Evolutionary conservation across 2,329 filamentous ascomycete species (phyloP).

Genomic region (Exophiala mesophila): DNA sequence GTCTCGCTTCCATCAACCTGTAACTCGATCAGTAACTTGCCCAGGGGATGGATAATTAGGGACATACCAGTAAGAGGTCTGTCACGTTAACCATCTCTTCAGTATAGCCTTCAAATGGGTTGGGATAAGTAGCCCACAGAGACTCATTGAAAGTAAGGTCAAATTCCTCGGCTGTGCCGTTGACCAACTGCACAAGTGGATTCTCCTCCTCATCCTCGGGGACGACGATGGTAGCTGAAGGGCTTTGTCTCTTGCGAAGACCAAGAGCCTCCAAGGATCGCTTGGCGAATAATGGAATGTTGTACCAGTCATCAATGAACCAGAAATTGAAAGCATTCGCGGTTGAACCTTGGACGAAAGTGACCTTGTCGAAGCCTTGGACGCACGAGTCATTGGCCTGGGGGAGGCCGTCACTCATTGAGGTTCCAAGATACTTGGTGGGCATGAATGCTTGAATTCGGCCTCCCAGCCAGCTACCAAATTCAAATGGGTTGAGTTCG

Average conservation of each 20-base stretch:
- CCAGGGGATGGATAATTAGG: background rate
- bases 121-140: slow-evolving; percentile 14
- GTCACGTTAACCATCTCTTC: slow-evolving; percentile 3
- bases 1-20: slow-evolving; percentile 34
- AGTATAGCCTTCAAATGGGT: slow-evolving; percentile 17
- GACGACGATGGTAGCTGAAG: slow-evolving; percentile 2
- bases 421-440: slow-evolving; percentile 13
- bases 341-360: slow-evolving; percentile 11
- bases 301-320: slow-evolving; percentile 14
- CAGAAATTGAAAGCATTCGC: slow-evolving; percentile 13
- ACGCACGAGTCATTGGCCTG: slow-evolving; percentile 7
- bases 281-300: slow-evolving; percentile 14
- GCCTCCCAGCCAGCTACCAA: slow-evolving; percentile 16
- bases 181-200: slow-evolving; percentile 7
- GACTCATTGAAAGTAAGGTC: slow-evolving; percentile 9
- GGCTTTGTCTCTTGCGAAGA: slow-evolving; percentile 1
- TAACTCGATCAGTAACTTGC: background rate
- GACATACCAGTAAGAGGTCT: slow-evolving; percentile 5
- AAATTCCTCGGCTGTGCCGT: slow-evolving; percentile 9
- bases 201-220: slow-evolving; percentile 8
- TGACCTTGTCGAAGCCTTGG: slow-evolving; percentile 10
- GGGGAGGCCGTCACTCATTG: slow-evolving; percentile 9
- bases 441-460: slow-evolving; percentile 16
- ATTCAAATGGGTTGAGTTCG: slow-evolving; percentile 16
- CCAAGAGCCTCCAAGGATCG: slow-evolving; percentile 1